These are phyloP conservation scores for Sinapis alba DNA, from an alignment of 441 rosid genomes.

Conservation along the genomic window DNA sequence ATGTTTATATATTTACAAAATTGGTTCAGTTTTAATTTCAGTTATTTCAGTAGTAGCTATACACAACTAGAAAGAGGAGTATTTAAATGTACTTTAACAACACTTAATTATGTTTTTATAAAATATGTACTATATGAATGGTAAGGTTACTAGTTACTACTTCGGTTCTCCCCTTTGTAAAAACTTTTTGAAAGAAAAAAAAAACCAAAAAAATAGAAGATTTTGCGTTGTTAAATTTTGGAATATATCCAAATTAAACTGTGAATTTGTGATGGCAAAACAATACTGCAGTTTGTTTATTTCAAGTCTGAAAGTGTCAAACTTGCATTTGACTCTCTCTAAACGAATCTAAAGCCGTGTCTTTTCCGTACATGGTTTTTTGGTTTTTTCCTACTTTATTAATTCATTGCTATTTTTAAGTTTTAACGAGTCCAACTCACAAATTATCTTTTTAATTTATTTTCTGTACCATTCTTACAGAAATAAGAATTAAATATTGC, in stretches of 20 bases:
- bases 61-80: background rate
- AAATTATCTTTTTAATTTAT: background rate
- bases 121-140: background rate
- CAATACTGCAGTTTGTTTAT: background rate
- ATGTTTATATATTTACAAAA: no score
- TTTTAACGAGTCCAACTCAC: background rate
- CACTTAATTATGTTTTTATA: background rate
- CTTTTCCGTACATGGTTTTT: conserved; percentile 8
- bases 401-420: background rate
- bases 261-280: background rate
- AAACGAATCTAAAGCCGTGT: conserved; percentile 8
- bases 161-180: background rate
- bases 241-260: background rate
- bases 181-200: background rate
- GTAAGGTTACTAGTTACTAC: background rate
- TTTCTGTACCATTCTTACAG: background rate
- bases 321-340: background rate
- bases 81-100: background rate
- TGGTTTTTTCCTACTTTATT: conserved; percentile 21
- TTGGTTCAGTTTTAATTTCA: no score
- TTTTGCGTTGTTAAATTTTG: background rate
- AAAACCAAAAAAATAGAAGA: background rate
- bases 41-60: background rate
- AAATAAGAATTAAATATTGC: background rate
- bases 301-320: conserved; percentile 21